Evolutionary conservation across 1,284 basidiomycete species (phyloP).

Genomic region (Prillingera fragicola): DNA sequence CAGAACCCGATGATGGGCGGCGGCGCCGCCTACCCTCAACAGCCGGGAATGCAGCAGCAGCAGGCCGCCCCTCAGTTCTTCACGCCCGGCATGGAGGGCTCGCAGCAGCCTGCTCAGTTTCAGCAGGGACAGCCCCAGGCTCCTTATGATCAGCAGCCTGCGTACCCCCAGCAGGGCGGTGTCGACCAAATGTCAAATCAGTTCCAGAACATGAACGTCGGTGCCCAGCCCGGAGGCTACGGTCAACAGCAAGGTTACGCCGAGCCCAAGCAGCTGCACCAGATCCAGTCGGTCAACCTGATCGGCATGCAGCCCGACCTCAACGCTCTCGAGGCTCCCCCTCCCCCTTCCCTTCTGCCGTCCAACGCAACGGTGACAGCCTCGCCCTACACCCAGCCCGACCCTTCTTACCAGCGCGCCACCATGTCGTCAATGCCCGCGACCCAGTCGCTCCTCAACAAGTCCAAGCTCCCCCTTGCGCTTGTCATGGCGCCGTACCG

Average conservation of each 20-base stretch:
- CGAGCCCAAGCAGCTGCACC: conserved; percentile 48
- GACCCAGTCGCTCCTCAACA: conserved; percentile 81
- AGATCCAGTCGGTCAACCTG: conserved; percentile 74
- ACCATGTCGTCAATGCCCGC: conserved; percentile 92
- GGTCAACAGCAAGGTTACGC: conserved; percentile 9
- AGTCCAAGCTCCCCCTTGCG: conserved; percentile 88
- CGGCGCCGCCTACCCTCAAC: conserved; percentile 23
- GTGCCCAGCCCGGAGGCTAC: conserved; percentile 50
- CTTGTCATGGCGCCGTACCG: conserved; percentile 90
- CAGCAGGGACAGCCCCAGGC: conserved; percentile 42
- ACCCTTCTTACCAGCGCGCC: conserved; percentile 85
- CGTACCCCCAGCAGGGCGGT: conserved; percentile 45
- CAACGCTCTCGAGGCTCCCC: conserved; percentile 68
- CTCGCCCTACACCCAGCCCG: conserved; percentile 74
- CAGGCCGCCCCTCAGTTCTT: conserved; percentile 59
- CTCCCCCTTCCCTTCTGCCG: conserved; percentile 84
- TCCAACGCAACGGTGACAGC: conserved; percentile 73
- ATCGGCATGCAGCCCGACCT: conserved; percentile 87
- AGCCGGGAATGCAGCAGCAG: conserved; percentile 48
- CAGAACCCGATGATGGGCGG: conserved; percentile 26
- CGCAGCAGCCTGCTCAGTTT: conserved; percentile 48
- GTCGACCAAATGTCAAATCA: conserved; percentile 71
- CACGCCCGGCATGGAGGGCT: conserved; percentile 66
- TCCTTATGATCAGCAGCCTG: conserved; percentile 50
- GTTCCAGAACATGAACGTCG: conserved; percentile 78